A percentile compares a stretch with the other conserved stretches of the same genome.
Evolutionary conservation across 2,329 filamentous ascomycete species (phyloP).

Genomic region (Fusarium udum): DNA sequence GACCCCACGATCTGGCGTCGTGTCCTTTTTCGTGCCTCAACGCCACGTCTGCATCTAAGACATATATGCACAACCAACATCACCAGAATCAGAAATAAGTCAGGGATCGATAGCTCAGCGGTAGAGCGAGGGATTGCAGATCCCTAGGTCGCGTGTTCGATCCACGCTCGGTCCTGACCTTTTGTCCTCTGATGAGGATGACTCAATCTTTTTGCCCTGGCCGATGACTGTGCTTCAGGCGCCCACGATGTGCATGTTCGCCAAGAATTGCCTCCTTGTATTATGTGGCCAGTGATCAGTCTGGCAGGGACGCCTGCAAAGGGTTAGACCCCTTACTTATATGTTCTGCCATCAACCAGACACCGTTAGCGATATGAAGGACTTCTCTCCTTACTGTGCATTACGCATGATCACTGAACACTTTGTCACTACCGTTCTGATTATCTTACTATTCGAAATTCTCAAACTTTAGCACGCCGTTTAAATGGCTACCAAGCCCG

Average conservation of each 20-base stretch:
- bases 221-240: not conserved
- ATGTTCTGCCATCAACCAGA: too few relatives aligned
- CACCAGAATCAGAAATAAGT: not conserved
- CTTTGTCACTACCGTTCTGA: not conserved
- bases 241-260: too few relatives aligned
- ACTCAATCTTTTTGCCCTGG: not conserved
- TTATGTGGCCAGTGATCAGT: accelerated
- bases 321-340: not conserved
- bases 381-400: not conserved
- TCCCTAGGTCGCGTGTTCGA: conserved; percentile 37
- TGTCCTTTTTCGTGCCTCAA: conserved; percentile 22
- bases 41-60: not conserved
- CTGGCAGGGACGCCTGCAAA: too few relatives aligned
- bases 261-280: not conserved
- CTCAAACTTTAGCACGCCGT: not conserved
- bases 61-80: not conserved
- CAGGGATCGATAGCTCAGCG: conserved; percentile 36
- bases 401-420: not conserved
- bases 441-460: not conserved
- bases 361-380: not conserved
- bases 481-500: not conserved
- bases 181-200: not conserved
- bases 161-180: conserved; percentile 36
- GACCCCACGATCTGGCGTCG: not conserved
- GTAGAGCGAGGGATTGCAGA: conserved; percentile 39